phyloP scores from a whole-genome alignment of 768 basidiomycete species.

The Tubosaeta sp. region DNA sequence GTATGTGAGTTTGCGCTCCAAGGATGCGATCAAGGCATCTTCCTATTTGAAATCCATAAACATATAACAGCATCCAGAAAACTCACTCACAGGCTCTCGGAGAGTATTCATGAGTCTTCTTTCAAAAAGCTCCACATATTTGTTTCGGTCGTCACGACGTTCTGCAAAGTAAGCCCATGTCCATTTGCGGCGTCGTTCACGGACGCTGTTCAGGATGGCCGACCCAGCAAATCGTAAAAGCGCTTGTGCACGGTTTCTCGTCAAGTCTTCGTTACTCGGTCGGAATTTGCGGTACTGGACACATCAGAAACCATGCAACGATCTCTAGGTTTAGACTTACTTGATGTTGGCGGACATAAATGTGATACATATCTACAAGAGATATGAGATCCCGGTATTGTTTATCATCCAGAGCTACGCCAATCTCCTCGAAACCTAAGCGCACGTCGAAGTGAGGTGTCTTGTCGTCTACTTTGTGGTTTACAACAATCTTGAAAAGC shows the following conservation, averaged over 20 bases:
- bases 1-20: constrained; percentile 84
- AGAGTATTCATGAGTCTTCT: constrained; percentile 58
- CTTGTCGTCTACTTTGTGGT: constrained; percentile 66
- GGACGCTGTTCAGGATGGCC: constrained; percentile 79
- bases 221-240: constrained; percentile 73
- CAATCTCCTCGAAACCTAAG: constrained; percentile 89
- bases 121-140: constrained; percentile 83
- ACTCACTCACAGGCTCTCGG: constrained; percentile 46
- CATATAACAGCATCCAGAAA: not conserved
- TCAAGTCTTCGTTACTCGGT: constrained; percentile 58
- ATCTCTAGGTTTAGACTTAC: constrained; percentile 34
- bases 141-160: constrained; percentile 80
- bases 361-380: constrained; percentile 93
- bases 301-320: constrained; percentile 8
- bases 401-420: constrained; percentile 83
- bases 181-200: constrained; percentile 81
- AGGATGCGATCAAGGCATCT: constrained; percentile 44
- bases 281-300: constrained; percentile 74
- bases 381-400: constrained; percentile 94
- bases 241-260: constrained; percentile 57
- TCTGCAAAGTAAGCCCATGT: constrained; percentile 89
- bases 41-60: constrained; percentile 39
- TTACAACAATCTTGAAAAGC: constrained; percentile 65
- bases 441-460: constrained; percentile 86
- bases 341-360: constrained; percentile 82